These are phyloP conservation scores for Lactarius sp. DNA, from an alignment of 768 basidiomycete genomes.

Conservation along the genomic window DNA sequence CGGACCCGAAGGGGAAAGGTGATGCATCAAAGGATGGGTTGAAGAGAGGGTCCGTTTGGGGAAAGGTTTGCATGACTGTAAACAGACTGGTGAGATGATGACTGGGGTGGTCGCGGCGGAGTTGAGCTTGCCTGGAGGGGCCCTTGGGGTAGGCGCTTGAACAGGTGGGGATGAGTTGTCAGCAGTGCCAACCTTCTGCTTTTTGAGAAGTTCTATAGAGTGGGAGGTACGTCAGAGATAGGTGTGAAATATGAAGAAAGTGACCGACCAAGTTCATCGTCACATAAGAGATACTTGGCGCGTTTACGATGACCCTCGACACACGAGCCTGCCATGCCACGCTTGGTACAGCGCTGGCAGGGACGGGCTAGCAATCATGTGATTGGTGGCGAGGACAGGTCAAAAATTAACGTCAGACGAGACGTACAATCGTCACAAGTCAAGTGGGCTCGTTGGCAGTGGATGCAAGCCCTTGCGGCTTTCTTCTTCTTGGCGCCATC, in stretches of 20 bases:
- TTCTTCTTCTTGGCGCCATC: slow-evolving; percentile 92
- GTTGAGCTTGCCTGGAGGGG: slow-evolving; percentile 2
- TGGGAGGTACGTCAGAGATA: not conserved
- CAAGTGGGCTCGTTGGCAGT: slow-evolving; percentile 95
- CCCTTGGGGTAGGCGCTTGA: slow-evolving; percentile 14
- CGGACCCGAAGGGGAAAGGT: slow-evolving; percentile 70
- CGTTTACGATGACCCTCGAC: slow-evolving; percentile 96
- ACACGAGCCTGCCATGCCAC: slow-evolving; percentile 83
- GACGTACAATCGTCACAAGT: slow-evolving; percentile 96
- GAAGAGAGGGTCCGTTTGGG: slow-evolving; percentile 56
- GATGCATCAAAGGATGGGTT: slow-evolving; percentile 49
- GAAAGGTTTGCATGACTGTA: slow-evolving; percentile 31
- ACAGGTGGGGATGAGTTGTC: slow-evolving; percentile 3
- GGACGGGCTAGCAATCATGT: slow-evolving; percentile 66
- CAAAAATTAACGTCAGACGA: slow-evolving; percentile 6
- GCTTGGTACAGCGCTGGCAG: slow-evolving; percentile 93
- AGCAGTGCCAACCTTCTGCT: slow-evolving; percentile 8
- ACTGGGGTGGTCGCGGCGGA: not conserved
- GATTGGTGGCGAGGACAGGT: slow-evolving; percentile 3
- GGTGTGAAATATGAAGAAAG: slow-evolving; percentile 22
- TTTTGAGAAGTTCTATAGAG: slow-evolving; percentile 21
- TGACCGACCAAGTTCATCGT: slow-evolving; percentile 79
- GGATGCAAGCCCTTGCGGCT: slow-evolving; percentile 88
- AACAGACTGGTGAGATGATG: not conserved
- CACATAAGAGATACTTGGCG: slow-evolving; percentile 94